Evolutionary conservation across 257 asterid genomes (phyloP).

Genomic region (Striga asiatica): DNA sequence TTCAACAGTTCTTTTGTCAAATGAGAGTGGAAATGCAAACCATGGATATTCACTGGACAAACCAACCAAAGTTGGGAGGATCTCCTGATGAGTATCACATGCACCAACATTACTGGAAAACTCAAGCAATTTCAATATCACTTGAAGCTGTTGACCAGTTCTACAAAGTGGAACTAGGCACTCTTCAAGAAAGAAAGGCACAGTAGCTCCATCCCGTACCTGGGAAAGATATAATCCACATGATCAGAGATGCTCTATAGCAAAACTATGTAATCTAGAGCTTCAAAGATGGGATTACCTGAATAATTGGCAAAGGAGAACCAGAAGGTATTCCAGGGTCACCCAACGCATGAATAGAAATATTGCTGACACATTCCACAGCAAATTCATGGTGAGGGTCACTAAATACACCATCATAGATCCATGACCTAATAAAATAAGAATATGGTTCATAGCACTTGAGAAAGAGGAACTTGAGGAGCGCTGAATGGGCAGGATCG

Average conservation of each 20-base stretch:
- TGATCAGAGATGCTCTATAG: conserved; percentile 20
- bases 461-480: conserved; percentile 81
- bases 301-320: conserved; percentile 52
- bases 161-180: conserved; percentile 67
- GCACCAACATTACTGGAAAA: conserved; percentile 42
- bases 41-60: conserved; percentile 41
- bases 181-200: conserved; percentile 83
- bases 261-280: conserved; percentile 16
- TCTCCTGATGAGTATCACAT: conserved; percentile 37
- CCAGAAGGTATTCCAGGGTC: conserved; percentile 27
- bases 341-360: conserved; percentile 23
- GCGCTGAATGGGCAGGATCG: conserved; percentile 68
- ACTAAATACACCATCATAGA: conserved; percentile 64
- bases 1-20: conserved; percentile 60
- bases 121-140: conserved; percentile 72
- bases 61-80: conserved; percentile 58
- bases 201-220: conserved; percentile 72
- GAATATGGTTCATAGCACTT: conserved; percentile 81
- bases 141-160: conserved; percentile 99
- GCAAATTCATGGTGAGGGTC: conserved; percentile 81
- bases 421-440: conserved; percentile 88
- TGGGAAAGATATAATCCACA: conserved; percentile 23
- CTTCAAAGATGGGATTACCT: conserved; percentile 43
- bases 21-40: conserved; percentile 55
- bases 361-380: conserved; percentile 42